Evolutionary conservation across 1,284 basidiomycete species (phyloP), one percentile per base, ranked within the genome.

Genomic region (Inonotus hispidus): DNA sequence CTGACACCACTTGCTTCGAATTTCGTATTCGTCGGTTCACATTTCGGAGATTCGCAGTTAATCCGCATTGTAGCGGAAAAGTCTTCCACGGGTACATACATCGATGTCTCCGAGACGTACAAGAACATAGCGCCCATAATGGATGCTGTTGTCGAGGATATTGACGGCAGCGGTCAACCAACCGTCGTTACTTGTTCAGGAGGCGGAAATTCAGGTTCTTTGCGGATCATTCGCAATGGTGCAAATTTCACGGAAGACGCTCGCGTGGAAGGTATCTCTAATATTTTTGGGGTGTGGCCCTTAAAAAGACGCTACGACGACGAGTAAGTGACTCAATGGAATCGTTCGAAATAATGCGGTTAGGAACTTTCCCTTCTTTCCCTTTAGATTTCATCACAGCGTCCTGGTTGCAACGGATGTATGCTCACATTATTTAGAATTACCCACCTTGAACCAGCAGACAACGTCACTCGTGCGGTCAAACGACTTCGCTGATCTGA

Each of bases 161-260:
- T 81, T 2, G 92, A 93, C 56, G 81, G 82, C 0, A 88, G 83
- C 61, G 87, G 87, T 8, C 85, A 92, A 73, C 82, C 82, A 13
- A 87, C 95, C 70, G 82, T 98, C 52, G 84, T 98, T 2, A 91
- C 94, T 0, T 94, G 93, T 65, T 96, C 94, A 1, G 96, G 96
- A 1, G 89, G 87, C 0, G 82, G 82, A 19, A 93, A 86, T 63
- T 83, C 85, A 0, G 95, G 95, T 6, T 88, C 89, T 10, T 70
- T 99, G 8, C 86, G 92, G 41, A 74, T 95, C 27, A 82, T 98
- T 8, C 80, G 92, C 61, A 93, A 87, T 64, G 95, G 95, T 2
- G 93, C 93, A 0, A 90, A 93, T 59, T 85, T 96, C 67, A 79
- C 85, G 57, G 87, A 90, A 65, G 66, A 84, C 4, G 83, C 87